Evolutionary conservation across 2,329 filamentous ascomycete species (phyloP).

Genomic region (Phaeomoniella chlamydospora): DNA sequence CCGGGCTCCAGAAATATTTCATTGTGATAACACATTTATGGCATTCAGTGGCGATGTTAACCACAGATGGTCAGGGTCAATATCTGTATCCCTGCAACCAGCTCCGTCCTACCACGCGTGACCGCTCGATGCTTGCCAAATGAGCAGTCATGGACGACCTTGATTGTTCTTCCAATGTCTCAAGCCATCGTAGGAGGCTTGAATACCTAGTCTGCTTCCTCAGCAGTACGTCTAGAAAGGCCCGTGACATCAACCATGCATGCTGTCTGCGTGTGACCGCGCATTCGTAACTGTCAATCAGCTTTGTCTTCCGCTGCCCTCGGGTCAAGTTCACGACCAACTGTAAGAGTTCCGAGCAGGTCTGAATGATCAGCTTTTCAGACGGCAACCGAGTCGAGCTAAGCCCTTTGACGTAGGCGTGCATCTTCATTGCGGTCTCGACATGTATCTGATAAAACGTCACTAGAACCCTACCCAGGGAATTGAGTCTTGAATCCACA

Average conservation of each 20-base stretch:
- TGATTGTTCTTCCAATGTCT: slow-evolving; percentile 20
- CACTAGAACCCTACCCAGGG: slow-evolving; percentile 48
- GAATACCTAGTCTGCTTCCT: slow-evolving; percentile 58
- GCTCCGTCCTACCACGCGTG: slow-evolving; percentile 5
- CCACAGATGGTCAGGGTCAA: too few relatives aligned
- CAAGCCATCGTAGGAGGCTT: slow-evolving; percentile 55
- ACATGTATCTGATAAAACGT: slow-evolving; percentile 63
- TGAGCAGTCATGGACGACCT: not conserved
- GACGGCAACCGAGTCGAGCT: slow-evolving; percentile 40
- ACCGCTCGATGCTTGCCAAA: slow-evolving; percentile 2
- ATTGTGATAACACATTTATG: too few relatives aligned
- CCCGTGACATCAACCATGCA: slow-evolving; percentile 50
- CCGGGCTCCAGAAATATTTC: too few relatives aligned
- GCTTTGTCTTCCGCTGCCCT: slow-evolving; percentile 26
- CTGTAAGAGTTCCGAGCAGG: slow-evolving; percentile 50
- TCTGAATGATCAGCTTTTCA: slow-evolving; percentile 45
- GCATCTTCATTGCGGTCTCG: slow-evolving; percentile 64
- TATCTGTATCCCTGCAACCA: slow-evolving; percentile 10
- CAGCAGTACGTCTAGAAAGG: slow-evolving; percentile 54
- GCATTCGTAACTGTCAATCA: slow-evolving; percentile 35
- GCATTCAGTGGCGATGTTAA: too few relatives aligned
- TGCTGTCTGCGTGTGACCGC: slow-evolving; percentile 46
- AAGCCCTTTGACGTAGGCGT: slow-evolving; percentile 47
- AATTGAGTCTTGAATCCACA: slow-evolving; percentile 68
- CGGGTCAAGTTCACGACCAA: slow-evolving; percentile 52